Evolutionary conservation across 371 early-diverging fungal species (phyloP).

Genomic region (Mortierella sp.): DNA sequence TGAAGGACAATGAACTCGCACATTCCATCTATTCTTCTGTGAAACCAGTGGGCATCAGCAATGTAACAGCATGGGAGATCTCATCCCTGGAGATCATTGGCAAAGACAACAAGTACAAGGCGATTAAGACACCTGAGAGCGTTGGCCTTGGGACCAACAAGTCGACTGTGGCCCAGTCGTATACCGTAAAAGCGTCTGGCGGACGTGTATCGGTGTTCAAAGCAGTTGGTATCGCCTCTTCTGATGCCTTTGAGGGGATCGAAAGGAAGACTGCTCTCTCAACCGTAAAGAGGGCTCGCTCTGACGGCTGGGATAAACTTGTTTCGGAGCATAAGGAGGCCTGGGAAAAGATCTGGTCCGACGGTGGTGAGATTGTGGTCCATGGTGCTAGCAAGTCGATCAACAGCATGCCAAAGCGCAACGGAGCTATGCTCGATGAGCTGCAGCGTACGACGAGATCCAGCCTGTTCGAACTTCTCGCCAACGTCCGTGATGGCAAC

Average conservation of each 20-base stretch:
- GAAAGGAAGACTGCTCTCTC: conserved; percentile 34
- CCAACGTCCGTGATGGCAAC: conserved; percentile 36
- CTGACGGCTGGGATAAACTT: conserved; percentile 31
- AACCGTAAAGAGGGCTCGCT: conserved; percentile 26
- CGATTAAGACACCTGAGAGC: conserved; percentile 25
- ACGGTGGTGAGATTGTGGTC: conserved; percentile 37
- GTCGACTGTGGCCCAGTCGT: conserved; percentile 37
- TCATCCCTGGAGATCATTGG: conserved; percentile 27
- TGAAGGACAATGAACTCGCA: conserved; percentile 20
- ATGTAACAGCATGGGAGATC: conserved; percentile 51
- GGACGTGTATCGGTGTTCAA: conserved; percentile 29
- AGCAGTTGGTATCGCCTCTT: conserved; percentile 44
- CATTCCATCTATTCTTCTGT: conserved; percentile 39
- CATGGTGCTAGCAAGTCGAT: conserved; percentile 30
- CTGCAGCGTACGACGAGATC: conserved; percentile 31
- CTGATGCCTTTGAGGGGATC: conserved; percentile 32
- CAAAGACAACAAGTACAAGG: neutral
- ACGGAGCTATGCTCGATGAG: conserved; percentile 33
- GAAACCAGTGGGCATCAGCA: conserved; percentile 22
- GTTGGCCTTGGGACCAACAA: conserved; percentile 30
- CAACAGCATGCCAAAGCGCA: conserved; percentile 1
- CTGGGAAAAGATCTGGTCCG: conserved; percentile 38
- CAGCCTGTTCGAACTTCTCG: conserved; percentile 41
- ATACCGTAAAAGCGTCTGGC: conserved; percentile 13
- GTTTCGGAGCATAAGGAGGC: conserved; percentile 27